Evolutionary conservation across 345 rosid genomes (phyloP), one percentile per base, ranked within the genome.

Genomic region (Erucastrum elatum): DNA sequence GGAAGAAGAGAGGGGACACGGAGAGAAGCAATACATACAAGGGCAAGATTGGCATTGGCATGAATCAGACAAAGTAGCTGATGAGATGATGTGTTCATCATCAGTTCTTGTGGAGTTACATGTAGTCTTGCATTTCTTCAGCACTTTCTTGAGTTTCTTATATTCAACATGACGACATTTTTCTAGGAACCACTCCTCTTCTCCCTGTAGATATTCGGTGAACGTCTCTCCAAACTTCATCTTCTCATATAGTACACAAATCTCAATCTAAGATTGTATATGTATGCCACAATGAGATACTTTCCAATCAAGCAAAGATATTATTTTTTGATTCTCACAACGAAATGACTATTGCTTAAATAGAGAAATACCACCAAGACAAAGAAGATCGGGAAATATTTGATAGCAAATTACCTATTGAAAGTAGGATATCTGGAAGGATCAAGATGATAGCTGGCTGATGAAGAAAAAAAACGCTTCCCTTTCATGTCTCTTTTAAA

Each of bases 161-260:
- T 93, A 95, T 81, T 90, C 97, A 26, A 93, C 93, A 78, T 91
- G 93, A 51, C 91, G 87, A 77, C 86, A 89, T 61, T 87, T 88
- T 39, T 83, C 88, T 61, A 90, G 56, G 74, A 85, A 82, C 86
- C 78, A 55, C 62, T 87, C 91, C 15, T 84, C 90, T 62, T 91
- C 95, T 68, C 97, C 94, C 55, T 77, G 92, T 74, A 90, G 68
- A 78, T 89, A 93, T 83, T 91, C 94, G 75, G 75, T 84, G 53
- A 90, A 95, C 29, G 91, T 86, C 77, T 90, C 99, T 56, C 96
- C 99, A 81, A 93, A 95, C 84, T 93, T 95, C 99, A 95, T 91
- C 75, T 58, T 84, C 73, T 41, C 37, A 46, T 15, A 39, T 51
- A 34, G 2, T 12, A 60, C 59, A 64, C 75, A 69, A 63, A 29